Conservation (phyloP, 2,329 filamentous ascomycete genomes). For the Cercospora canescens region DNA sequence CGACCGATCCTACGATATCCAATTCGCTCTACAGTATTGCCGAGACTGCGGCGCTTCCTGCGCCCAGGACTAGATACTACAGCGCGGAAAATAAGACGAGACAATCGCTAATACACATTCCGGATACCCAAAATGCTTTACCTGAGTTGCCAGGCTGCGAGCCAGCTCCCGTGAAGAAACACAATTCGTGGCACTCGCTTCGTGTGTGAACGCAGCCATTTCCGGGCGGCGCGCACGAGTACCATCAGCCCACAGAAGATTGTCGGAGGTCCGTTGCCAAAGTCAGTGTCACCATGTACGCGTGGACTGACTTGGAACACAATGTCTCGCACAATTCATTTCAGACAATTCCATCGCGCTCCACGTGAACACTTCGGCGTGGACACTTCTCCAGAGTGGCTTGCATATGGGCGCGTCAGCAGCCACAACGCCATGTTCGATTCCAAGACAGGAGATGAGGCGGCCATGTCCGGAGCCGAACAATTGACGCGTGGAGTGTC, state of each 20-base stretch:
- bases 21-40: constrained; percentile 6
- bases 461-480: background rate
- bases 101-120: background rate
- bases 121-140: constrained; percentile 5
- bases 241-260: background rate
- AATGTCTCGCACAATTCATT: background rate
- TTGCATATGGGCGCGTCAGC: background rate
- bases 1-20: background rate
- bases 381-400: background rate
- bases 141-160: constrained; percentile 2
- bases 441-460: background rate
- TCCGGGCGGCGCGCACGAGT: no score
- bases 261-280: background rate
- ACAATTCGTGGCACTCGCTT: background rate
- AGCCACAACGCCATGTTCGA: background rate
- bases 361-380: background rate
- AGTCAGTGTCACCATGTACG: background rate
- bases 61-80: constrained; percentile 6
- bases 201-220: background rate
- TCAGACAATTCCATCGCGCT: background rate
- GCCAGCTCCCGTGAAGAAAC: background rate
- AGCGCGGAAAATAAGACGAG: background rate
- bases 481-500: background rate
- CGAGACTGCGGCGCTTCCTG: background rate
- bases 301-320: background rate